Percentiles rank a stretch among this genome's conserved stretches.
Evolutionary conservation across 2,329 filamentous ascomycete genomes (phyloP).

Genomic region (Cryphonectria naterciae): DNA sequence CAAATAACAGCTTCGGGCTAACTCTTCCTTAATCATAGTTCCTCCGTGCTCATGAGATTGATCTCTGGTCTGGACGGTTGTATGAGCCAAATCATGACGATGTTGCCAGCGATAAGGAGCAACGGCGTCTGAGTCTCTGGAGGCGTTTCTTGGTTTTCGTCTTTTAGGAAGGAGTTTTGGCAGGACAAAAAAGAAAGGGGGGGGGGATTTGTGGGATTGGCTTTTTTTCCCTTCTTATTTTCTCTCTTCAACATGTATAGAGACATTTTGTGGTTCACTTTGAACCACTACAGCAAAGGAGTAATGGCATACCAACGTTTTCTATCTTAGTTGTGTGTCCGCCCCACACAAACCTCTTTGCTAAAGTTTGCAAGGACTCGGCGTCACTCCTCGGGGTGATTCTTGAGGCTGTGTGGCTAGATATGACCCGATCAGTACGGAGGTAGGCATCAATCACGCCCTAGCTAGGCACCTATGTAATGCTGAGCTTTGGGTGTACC

Average conservation of each 20-base stretch:
- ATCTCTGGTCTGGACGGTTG: conserved; percentile 54
- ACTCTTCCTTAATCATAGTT: conserved; percentile 13
- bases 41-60: conserved; percentile 46
- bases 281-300: not conserved
- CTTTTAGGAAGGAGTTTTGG: not conserved
- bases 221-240: not conserved
- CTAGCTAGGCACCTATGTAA: not conserved
- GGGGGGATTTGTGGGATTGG: no score
- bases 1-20: conserved; percentile 1
- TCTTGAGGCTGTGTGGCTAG: not conserved
- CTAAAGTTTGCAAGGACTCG: not conserved
- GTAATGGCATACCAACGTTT: not conserved
- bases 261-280: not conserved
- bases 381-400: not conserved
- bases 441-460: not conserved
- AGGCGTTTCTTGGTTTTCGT: conserved; percentile 24
- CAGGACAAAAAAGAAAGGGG: not conserved
- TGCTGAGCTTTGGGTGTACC: not conserved
- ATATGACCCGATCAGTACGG: not conserved
- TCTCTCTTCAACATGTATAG: not conserved
- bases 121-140: conserved; percentile 7
- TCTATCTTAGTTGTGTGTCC: not conserved
- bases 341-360: no score
- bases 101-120: conserved; percentile 14
- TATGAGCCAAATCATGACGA: conserved; percentile 18